A percentile compares a stretch with the other conserved stretches of the same genome.
Evolutionary conservation across 2,329 filamentous ascomycete species (phyloP).

Genomic region (Lachnellula willkommii): DNA sequence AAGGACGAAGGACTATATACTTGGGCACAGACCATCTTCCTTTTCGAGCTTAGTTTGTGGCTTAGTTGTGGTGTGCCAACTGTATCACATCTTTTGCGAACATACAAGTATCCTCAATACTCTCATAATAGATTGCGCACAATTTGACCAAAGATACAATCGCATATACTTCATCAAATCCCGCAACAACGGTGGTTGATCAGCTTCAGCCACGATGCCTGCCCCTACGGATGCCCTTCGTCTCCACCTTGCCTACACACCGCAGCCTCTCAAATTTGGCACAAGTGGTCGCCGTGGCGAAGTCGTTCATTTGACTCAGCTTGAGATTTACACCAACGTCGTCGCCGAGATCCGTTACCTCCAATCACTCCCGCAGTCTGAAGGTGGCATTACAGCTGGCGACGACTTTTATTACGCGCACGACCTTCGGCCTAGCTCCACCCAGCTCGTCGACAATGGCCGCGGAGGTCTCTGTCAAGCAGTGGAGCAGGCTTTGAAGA

Average conservation of each 20-base stretch:
- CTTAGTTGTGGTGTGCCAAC: too few relatives aligned
- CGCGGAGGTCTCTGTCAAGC: conserved; percentile 31
- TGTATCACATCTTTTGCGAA: too few relatives aligned
- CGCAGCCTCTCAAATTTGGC: conserved; percentile 31
- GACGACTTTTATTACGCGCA: conserved; percentile 33
- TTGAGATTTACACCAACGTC: conserved; percentile 34
- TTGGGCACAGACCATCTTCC: too few relatives aligned
- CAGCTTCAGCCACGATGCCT: neutral
- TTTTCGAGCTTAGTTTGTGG: too few relatives aligned
- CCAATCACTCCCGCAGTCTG: conserved; percentile 22
- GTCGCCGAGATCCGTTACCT: conserved; percentile 31
- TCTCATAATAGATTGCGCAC: too few relatives aligned
- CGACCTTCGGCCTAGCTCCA: conserved; percentile 33
- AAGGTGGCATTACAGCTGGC: conserved; percentile 29
- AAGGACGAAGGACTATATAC: too few relatives aligned
- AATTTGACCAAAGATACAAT: too few relatives aligned
- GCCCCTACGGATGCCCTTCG: conserved; percentile 8
- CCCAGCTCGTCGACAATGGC: conserved; percentile 26
- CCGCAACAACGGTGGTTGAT: too few relatives aligned
- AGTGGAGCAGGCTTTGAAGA: conserved; percentile 29
- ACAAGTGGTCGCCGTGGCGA: conserved; percentile 32
- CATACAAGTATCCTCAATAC: too few relatives aligned
- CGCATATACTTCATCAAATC: too few relatives aligned
- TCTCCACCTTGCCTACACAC: conserved; percentile 25
- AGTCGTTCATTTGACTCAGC: conserved; percentile 31